Conservation (phyloP, 208 protist species). For the Blastocrithidia nonstop region DNA sequence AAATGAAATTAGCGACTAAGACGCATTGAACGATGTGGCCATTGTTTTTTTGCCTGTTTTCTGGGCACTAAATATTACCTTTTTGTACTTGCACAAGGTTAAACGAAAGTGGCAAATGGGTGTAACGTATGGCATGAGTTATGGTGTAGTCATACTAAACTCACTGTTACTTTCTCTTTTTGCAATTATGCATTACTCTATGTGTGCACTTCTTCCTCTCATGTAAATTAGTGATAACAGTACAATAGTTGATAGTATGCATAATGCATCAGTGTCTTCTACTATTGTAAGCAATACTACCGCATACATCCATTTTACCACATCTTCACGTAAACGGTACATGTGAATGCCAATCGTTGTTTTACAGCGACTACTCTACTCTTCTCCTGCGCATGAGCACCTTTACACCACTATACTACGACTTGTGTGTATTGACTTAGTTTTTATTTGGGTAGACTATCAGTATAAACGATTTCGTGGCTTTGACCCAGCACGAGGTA, state of each 20-base stretch:
- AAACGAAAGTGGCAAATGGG: slow-evolving; percentile 39
- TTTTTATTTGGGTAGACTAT: slow-evolving; percentile 45
- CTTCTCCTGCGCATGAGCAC: slow-evolving; percentile 1
- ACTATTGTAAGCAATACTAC: too few species aligned
- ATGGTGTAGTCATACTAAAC: slow-evolving; percentile 36
- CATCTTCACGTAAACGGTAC: slow-evolving; percentile 1
- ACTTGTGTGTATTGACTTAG: slow-evolving; percentile 13
- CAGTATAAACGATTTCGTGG: slow-evolving; percentile 38
- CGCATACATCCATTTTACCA: too few species aligned
- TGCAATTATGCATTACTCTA: slow-evolving; percentile 43
- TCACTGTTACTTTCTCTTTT: slow-evolving; percentile 49
- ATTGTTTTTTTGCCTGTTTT: slow-evolving; percentile 56
- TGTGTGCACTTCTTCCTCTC: too few species aligned
- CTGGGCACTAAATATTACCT: slow-evolving; percentile 16
- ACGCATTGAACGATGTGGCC: slow-evolving; percentile 6
- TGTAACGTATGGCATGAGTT: slow-evolving; percentile 40
- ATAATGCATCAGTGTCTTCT: too few species aligned
- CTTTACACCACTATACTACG: slow-evolving; percentile 14
- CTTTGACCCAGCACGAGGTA: slow-evolving; percentile 46
- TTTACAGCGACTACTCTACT: slow-evolving; percentile 6
- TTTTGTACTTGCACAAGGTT: slow-evolving; percentile 47
- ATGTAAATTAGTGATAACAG: too few species aligned
- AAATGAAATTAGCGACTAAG: not conserved
- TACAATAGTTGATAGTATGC: too few species aligned
- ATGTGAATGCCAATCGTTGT: slow-evolving; percentile 3